Percentiles rank a stretch among this genome's conserved stretches.
Conservation (phyloP, 179 eudicot species). For the Beta corolliflora region DNA sequence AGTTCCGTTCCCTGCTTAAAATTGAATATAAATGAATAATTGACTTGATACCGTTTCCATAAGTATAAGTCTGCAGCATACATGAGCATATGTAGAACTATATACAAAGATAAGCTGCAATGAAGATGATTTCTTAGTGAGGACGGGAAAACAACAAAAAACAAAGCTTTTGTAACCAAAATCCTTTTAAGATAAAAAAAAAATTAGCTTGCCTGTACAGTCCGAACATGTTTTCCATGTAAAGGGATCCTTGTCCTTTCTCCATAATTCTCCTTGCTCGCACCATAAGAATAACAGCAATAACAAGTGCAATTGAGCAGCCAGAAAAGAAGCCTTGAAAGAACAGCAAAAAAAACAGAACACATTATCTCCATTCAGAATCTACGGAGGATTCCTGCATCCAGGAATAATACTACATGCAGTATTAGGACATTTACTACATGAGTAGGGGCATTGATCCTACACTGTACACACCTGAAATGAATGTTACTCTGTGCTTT, state of each 20-base stretch:
- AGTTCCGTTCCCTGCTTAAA: constrained; percentile 64
- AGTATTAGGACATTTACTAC: not conserved
- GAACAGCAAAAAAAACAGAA: constrained; percentile 5
- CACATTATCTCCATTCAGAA: constrained; percentile 1
- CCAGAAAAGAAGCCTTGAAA: constrained; percentile 75
- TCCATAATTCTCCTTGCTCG: constrained; percentile 51
- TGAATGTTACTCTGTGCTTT: constrained; percentile 67
- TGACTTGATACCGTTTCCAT: constrained; percentile 52
- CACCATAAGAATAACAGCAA: constrained; percentile 57
- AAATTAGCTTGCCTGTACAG: constrained; percentile 58
- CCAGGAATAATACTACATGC: not conserved
- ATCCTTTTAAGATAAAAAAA: not conserved
- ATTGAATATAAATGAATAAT: constrained; percentile 61
- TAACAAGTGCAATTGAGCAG: constrained; percentile 62
- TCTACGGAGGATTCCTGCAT: not conserved
- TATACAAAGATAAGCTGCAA: constrained; percentile 64
- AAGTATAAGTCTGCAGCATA: constrained; percentile 73
- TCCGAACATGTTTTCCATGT: constrained; percentile 61
- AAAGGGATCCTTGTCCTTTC: constrained; percentile 40
- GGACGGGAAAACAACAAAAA: not conserved
- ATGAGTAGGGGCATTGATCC: not conserved
- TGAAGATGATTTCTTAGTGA: constrained; percentile 12
- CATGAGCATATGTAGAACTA: constrained; percentile 67
- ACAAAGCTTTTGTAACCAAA: no score
- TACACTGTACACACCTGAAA: constrained; percentile 49